Conservation (phyloP, 805 yeast genomes). For the Brettanomyces nanus region DNA sequence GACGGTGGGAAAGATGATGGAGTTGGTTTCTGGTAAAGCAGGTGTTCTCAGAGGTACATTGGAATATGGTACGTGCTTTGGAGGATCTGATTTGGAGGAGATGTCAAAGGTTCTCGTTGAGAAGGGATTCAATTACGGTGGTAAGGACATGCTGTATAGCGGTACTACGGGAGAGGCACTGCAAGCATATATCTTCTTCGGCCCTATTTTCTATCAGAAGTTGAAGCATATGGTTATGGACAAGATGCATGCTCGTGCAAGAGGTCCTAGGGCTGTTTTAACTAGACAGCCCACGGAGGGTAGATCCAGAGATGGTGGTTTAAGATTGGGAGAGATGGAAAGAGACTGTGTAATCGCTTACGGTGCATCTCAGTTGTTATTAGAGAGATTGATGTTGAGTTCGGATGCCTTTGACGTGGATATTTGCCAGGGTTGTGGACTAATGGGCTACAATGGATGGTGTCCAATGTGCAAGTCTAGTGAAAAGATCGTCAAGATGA, state of each 20-base stretch:
- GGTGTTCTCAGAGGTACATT: slow-evolving; percentile 89
- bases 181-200: slow-evolving; percentile 95
- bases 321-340: slow-evolving; percentile 98
- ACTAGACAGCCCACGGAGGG: slow-evolving; percentile 99
- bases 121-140: slow-evolving; percentile 88
- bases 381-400: slow-evolving; percentile 92
- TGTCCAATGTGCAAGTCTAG: slow-evolving; percentile 92
- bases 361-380: slow-evolving; percentile 90
- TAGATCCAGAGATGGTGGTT: slow-evolving; percentile 97
- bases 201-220: slow-evolving; percentile 96
- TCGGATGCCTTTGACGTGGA: slow-evolving; percentile 98
- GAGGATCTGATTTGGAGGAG: slow-evolving; percentile 93
- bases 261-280: slow-evolving; percentile 97
- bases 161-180: slow-evolving; percentile 97
- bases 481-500: slow-evolving; percentile 83
- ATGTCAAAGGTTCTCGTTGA: slow-evolving; percentile 88
- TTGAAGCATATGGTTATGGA: slow-evolving; percentile 98
- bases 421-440: slow-evolving; percentile 86
- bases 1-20: slow-evolving; percentile 99
- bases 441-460: slow-evolving; percentile 97
- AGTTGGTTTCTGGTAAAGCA: slow-evolving; percentile 92
- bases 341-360: slow-evolving; percentile 99
- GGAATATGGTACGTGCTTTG: slow-evolving; percentile 97
- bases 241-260: slow-evolving; percentile 98
- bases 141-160: slow-evolving; percentile 94